Percentiles rank a stretch among this genome's conserved stretches.
Conservation (phyloP, 805 yeast species). For the Myxozyma neglecta region DNA sequence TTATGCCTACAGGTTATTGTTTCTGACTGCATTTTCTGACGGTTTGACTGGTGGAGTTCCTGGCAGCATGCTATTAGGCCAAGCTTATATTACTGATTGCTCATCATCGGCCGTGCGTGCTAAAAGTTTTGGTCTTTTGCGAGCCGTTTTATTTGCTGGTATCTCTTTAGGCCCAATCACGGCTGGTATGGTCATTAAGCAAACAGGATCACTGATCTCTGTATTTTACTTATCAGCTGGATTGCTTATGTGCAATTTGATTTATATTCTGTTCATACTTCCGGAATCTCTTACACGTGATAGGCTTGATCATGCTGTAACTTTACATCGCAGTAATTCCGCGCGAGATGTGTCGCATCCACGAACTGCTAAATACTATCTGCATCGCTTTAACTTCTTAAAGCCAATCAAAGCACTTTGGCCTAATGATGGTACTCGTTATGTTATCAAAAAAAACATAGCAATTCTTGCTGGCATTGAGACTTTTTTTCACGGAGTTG, state of each 20-base stretch:
- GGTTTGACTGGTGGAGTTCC: conserved; percentile 62
- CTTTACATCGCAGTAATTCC: neutral
- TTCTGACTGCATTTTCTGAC: conserved; percentile 49
- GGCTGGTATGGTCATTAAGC: conserved; percentile 31
- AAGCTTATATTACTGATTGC: conserved; percentile 74
- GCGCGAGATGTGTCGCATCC: neutral
- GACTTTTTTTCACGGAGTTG: conserved; percentile 18
- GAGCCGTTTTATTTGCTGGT: conserved; percentile 35
- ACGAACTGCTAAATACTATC: conserved; percentile 2
- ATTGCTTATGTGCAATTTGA: neutral
- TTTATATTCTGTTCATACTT: conserved; percentile 9
- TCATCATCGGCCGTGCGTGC: conserved; percentile 58
- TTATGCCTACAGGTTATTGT: conserved; percentile 38
- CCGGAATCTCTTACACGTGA: conserved; percentile 28
- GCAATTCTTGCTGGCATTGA: conserved; percentile 16
- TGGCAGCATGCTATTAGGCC: conserved; percentile 55
- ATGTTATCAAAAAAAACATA: conserved; percentile 17
- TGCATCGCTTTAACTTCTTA: conserved; percentile 28
- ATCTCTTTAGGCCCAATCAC: conserved; percentile 36
- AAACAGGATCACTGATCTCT: conserved; percentile 5
- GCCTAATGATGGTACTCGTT: conserved; percentile 22
- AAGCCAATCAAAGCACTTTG: conserved; percentile 34
- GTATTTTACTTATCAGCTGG: conserved; percentile 15
- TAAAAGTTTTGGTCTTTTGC: conserved; percentile 36
- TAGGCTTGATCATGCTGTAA: conserved; percentile 1